Evolutionary conservation across 768 basidiomycete genomes (phyloP).

Genomic region (Mycena chlorophos): DNA sequence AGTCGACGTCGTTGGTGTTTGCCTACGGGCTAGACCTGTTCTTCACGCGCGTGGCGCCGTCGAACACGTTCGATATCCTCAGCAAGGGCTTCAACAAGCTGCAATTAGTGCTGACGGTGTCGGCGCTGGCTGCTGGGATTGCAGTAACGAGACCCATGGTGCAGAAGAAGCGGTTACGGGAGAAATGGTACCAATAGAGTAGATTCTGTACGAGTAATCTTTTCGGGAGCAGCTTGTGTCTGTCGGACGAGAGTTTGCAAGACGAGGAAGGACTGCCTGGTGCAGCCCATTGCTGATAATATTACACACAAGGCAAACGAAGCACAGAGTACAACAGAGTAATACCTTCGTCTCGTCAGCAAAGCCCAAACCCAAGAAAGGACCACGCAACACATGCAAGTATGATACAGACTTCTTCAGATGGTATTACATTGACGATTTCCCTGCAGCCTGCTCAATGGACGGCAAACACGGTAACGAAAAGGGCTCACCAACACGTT

Average conservation of each 20-base stretch:
- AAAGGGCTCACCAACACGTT: background rate
- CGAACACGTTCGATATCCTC: slow-evolving; percentile 89
- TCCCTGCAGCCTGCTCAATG: background rate
- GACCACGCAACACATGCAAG: no score
- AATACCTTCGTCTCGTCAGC: no score
- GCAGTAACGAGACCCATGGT: slow-evolving; percentile 84
- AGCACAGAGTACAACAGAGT: no score
- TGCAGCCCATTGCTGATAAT: no score
- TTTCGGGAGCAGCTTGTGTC: no score
- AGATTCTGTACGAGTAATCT: no score
- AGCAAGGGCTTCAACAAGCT: slow-evolving; percentile 91
- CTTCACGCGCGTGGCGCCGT: slow-evolving; percentile 80
- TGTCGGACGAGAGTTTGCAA: no score
- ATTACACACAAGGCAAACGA: no score
- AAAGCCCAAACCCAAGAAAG: no score
- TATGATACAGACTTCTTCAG: no score
- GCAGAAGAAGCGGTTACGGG: slow-evolving; percentile 59
- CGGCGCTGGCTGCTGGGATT: slow-evolving; percentile 72
- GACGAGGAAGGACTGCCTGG: no score
- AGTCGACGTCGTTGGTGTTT: slow-evolving; percentile 89
- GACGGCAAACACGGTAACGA: background rate
- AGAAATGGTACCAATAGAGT: slow-evolving; percentile 71
- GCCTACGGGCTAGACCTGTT: slow-evolving; percentile 89
- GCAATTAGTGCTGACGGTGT: slow-evolving; percentile 83
- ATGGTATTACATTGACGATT: background rate